Conservation (phyloP, 2,329 filamentous ascomycete genomes). For the Paracorniculantispora psalliotae region DNA sequence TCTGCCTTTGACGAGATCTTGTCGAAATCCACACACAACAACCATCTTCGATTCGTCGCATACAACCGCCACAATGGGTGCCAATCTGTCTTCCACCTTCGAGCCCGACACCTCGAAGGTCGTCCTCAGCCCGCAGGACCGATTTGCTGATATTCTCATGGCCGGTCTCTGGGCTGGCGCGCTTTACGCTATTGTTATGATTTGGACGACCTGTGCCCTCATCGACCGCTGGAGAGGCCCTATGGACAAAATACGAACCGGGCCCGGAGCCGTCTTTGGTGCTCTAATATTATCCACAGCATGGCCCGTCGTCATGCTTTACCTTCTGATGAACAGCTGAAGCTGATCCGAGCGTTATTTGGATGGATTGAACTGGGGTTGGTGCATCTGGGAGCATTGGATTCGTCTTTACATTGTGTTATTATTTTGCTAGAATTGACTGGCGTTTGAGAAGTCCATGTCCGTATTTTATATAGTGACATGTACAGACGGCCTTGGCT, state of each 20-base stretch:
- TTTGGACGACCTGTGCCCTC: constrained; percentile 37
- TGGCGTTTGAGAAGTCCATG: not conserved
- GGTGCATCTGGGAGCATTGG: constrained; percentile 1
- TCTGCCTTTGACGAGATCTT: too few relatives aligned
- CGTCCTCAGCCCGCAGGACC: constrained; percentile 29
- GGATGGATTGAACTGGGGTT: not conserved
- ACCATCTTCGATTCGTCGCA: not conserved
- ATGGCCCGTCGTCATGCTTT: constrained; percentile 34
- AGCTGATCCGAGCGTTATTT: not conserved
- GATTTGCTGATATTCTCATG: constrained; percentile 27
- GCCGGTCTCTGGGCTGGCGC: constrained; percentile 30
- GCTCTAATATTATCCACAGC: constrained; percentile 29
- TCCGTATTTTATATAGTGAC: not conserved
- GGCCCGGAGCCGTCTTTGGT: constrained; percentile 24
- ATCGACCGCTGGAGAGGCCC: constrained; percentile 39
- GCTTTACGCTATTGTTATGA: constrained; percentile 36
- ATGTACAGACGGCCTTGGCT: not conserved
- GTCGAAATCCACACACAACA: too few relatives aligned
- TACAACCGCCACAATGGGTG: constrained; percentile 29
- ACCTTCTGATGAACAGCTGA: constrained; percentile 22
- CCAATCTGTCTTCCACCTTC: constrained; percentile 35
- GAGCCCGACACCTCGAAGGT: constrained; percentile 33
- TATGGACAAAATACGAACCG: constrained; percentile 28
- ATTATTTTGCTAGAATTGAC: constrained; percentile 4
- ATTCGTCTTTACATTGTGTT: not conserved